Conservation (phyloP, 2,329 filamentous ascomycete genomes). For the Penicillium brevicompactum region DNA sequence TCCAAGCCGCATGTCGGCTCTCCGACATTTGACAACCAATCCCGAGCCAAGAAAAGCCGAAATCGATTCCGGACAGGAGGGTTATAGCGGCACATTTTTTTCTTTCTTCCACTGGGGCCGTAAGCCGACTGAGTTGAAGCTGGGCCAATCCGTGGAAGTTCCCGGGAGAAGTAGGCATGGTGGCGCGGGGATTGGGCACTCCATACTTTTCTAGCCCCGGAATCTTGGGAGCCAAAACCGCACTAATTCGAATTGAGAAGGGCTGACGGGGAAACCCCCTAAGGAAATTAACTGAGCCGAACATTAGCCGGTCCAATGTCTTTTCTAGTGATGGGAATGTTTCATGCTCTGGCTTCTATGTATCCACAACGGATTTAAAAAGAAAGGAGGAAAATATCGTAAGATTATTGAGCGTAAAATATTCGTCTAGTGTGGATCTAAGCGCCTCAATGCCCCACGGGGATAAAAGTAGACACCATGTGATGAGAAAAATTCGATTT, state of each 20-base stretch:
- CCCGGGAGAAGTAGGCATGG: background rate
- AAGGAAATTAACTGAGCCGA: background rate
- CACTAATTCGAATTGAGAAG: conserved; percentile 5
- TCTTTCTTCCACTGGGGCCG: conserved; percentile 3
- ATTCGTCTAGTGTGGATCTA: no score
- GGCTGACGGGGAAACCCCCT: background rate
- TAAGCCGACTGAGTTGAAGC: background rate
- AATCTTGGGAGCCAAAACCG: background rate
- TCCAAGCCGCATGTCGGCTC: conserved; percentile 14
- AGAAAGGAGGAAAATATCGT: no score
- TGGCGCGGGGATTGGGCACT: conserved; percentile 7
- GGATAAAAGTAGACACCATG: background rate
- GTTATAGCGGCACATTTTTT: background rate
- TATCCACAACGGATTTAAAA: no score
- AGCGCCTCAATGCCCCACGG: no score
- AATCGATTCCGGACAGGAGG: background rate
- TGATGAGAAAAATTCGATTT: background rate
- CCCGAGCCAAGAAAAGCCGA: conserved; percentile 1
- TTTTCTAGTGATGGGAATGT: background rate
- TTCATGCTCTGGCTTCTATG: background rate
- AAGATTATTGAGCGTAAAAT: no score
- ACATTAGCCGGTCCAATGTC: conserved; percentile 1
- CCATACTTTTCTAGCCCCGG: conserved; percentile 13
- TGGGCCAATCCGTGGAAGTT: conserved; percentile 1
- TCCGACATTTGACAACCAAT: conserved; percentile 9